Conservation (phyloP, 768 basidiomycete species). For the Cystofilobasidium macerans region DNA sequence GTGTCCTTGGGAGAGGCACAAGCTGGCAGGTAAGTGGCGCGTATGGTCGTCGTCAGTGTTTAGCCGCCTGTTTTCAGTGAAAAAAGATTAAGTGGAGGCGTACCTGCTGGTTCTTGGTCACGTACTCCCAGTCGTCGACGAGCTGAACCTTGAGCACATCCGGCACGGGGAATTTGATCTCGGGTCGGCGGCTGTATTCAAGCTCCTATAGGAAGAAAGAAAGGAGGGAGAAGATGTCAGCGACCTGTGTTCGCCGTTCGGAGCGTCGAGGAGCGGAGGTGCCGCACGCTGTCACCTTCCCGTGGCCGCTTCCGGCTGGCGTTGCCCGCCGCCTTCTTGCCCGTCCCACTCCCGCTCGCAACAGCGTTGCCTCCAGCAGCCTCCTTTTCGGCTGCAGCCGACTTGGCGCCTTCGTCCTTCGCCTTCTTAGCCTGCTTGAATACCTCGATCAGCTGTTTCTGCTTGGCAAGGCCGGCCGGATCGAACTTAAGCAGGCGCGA, state of each 20-base stretch:
- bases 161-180: slow-evolving; percentile 81
- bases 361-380: background rate
- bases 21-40: slow-evolving; percentile 45
- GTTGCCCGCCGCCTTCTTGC: background rate
- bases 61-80: no score
- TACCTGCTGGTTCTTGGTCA: slow-evolving; percentile 89
- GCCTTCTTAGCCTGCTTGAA: slow-evolving; percentile 13
- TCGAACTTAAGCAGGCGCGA: slow-evolving; percentile 70
- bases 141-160: slow-evolving; percentile 78
- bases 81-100: no score
- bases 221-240: background rate
- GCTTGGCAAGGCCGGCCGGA: slow-evolving; percentile 64
- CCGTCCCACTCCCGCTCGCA: background rate
- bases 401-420: slow-evolving; percentile 6
- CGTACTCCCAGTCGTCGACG: slow-evolving; percentile 95
- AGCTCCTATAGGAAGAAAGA: slow-evolving; percentile 45
- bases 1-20: slow-evolving; percentile 67
- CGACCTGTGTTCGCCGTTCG: background rate
- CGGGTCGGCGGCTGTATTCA: slow-evolving; percentile 64
- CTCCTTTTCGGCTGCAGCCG: background rate
- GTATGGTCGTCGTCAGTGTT: background rate
- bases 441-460: slow-evolving; percentile 51
- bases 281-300: slow-evolving; percentile 21
- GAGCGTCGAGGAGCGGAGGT: no score
- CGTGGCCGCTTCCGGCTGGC: slow-evolving; percentile 15